Evolutionary conservation across 169 alveolate species (phyloP).

Genomic region (Plasmodium adleri): DNA sequence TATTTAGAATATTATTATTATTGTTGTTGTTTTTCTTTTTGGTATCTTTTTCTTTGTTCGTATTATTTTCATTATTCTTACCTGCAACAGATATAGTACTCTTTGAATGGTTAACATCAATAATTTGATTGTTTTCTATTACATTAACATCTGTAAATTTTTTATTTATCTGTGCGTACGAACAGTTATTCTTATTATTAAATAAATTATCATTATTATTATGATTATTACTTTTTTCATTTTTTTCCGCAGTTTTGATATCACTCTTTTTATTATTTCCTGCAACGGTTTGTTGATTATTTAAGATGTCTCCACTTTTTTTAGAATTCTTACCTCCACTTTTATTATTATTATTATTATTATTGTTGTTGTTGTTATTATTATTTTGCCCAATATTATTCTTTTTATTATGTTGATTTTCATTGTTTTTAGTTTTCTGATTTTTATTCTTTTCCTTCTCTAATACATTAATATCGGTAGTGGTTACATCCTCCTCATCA

Average conservation of each 20-base stretch:
- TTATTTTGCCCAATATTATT: neutral
- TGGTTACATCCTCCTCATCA: too few relatives aligned
- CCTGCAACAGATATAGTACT: neutral
- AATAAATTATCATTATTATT: neutral
- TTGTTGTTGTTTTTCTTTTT: neutral
- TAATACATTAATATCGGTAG: neutral
- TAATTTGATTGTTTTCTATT: neutral
- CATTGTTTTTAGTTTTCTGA: constrained; percentile 23
- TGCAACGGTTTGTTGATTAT: neutral
- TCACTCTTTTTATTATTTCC: constrained; percentile 7
- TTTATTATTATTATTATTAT: constrained; percentile 3
- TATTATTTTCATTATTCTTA: neutral
- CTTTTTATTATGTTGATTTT: constrained; percentile 20
- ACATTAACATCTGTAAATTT: constrained; percentile 4
- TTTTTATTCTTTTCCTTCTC: constrained; percentile 55
- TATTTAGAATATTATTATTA: constrained; percentile 1
- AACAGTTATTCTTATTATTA: neutral
- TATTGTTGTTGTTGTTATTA: neutral
- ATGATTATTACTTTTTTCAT: neutral
- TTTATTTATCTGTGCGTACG: neutral
- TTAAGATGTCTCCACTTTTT: neutral
- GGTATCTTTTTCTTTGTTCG: neutral
- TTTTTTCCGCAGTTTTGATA: neutral
- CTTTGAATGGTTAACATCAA: neutral
- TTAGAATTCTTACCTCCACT: constrained; percentile 4